Percentiles rank a stretch among this genome's conserved stretches.
Evolutionary conservation across 228 moss, liverwort and hornwort species (phyloP).

Genomic region (Sphagnum magellanicum): DNA sequence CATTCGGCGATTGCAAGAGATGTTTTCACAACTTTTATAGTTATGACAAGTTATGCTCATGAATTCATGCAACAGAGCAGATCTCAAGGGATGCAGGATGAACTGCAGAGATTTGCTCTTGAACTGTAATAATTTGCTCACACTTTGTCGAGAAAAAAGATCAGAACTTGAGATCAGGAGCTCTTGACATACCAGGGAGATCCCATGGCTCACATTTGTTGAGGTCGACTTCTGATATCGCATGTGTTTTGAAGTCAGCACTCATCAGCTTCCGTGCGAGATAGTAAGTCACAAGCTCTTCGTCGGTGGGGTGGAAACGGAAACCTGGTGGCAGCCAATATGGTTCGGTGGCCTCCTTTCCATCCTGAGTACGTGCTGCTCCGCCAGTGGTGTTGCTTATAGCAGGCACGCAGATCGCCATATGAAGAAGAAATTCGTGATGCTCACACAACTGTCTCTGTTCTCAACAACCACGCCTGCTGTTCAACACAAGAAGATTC

Average conservation of each 20-base stretch:
- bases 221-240: slow-evolving; percentile 61
- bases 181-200: slow-evolving; percentile 37
- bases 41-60: not conserved
- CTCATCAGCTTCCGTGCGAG: slow-evolving; percentile 51
- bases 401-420: no score
- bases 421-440: no score
- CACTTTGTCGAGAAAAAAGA: no score
- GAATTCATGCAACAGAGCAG: no score
- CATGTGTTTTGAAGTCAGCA: slow-evolving; percentile 32
- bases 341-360: slow-evolving; percentile 12
- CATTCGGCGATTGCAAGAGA: not conserved
- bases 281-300: slow-evolving; percentile 56
- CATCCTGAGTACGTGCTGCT: not conserved
- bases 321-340: slow-evolving; percentile 51
- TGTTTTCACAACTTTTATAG: not conserved
- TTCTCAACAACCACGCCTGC: no score
- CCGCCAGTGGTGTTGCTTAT: no score
- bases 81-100: no score
- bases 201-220: slow-evolving; percentile 75
- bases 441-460: no score
- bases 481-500: no score
- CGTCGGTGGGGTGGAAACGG: slow-evolving; percentile 64
- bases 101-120: no score
- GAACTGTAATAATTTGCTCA: no score
- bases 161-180: not conserved